Conservation (phyloP, 1,284 basidiomycete species). For the Sporisorium iseilematis-ciliati region DNA sequence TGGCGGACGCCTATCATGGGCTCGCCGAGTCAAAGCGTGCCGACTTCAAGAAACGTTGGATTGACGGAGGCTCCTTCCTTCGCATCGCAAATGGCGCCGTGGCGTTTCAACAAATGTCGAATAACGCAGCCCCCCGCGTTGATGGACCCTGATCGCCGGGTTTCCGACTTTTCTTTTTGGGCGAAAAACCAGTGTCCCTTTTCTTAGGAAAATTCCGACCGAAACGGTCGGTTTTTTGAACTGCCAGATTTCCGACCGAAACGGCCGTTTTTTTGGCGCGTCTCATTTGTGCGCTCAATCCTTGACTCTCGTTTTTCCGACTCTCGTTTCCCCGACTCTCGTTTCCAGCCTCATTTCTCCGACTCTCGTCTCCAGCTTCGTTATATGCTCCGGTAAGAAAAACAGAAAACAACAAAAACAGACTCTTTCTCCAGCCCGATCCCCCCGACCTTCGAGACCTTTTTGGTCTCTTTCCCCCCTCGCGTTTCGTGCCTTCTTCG, state of each 20-base stretch:
- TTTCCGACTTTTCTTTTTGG: neutral
- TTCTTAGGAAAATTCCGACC: no score
- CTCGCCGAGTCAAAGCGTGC: neutral
- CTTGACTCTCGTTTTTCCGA: neutral
- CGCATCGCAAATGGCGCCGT: neutral
- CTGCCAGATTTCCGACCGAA: no score
- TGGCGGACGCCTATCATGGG: neutral
- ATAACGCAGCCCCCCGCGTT: neutral
- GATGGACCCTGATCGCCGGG: neutral
- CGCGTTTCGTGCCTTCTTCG: neutral
- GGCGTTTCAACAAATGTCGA: neutral
- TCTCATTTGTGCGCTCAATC: no score
- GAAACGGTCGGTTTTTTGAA: no score
- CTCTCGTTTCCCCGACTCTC: no score
- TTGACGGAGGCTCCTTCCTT: neutral
- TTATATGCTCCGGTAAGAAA: slow-evolving; percentile 3
- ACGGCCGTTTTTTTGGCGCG: neutral
- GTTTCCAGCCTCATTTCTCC: neutral
- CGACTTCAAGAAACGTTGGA: neutral
- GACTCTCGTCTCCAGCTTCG: neutral
- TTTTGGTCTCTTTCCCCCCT: neutral
- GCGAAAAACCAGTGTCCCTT: no score
- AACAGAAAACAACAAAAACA: neutral
- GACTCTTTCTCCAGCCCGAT: neutral
- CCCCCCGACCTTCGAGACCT: neutral